A percentile compares a stretch with the other conserved stretches of the same genome.
These are phyloP conservation scores for Tolypocladium paradoxum DNA, from an alignment of 2,329 filamentous ascomycete genomes.

Conservation along the genomic window DNA sequence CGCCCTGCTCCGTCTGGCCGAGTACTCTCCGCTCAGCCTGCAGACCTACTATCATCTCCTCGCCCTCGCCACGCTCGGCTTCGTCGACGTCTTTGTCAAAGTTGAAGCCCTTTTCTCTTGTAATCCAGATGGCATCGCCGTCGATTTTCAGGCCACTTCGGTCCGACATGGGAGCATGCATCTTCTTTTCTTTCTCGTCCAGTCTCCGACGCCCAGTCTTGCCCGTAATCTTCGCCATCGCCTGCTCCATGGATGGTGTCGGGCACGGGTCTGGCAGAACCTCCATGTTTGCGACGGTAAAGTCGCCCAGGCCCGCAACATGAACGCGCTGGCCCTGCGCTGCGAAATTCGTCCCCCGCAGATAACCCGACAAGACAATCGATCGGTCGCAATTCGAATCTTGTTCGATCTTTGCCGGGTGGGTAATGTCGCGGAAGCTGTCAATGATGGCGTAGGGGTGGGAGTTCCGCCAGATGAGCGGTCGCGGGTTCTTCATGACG, in stretches of 20 bases:
- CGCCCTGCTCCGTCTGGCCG: slow-evolving; percentile 69
- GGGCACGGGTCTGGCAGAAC: slow-evolving; percentile 88
- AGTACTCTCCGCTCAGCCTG: slow-evolving; percentile 75
- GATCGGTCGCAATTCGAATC: slow-evolving; percentile 84
- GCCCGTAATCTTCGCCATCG: slow-evolving; percentile 70
- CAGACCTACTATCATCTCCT: slow-evolving; percentile 85
- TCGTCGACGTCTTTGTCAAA: slow-evolving; percentile 60
- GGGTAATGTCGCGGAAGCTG: slow-evolving; percentile 89
- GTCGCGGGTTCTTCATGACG: slow-evolving; percentile 97
- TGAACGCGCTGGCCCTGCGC: slow-evolving; percentile 79
- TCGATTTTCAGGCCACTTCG: slow-evolving; percentile 93
- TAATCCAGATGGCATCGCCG: slow-evolving; percentile 91
- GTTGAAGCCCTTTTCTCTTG: slow-evolving; percentile 58
- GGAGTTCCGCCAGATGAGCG: slow-evolving; percentile 91
- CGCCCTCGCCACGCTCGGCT: slow-evolving; percentile 77
- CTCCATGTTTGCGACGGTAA: slow-evolving; percentile 75
- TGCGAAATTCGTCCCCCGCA: slow-evolving; percentile 89
- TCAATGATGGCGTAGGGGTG: slow-evolving; percentile 92
- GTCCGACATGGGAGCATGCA: slow-evolving; percentile 97
- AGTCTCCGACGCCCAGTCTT: slow-evolving; percentile 71
- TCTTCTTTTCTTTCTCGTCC: slow-evolving; percentile 91
- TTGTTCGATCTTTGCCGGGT: slow-evolving; percentile 82
- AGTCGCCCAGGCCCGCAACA: slow-evolving; percentile 84
- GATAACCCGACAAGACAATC: slow-evolving; percentile 83
- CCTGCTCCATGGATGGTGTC: slow-evolving; percentile 83